These are phyloP conservation scores for Claviceps sp. DNA, from an alignment of 2,329 filamentous ascomycete genomes.

Conservation along the genomic window DNA sequence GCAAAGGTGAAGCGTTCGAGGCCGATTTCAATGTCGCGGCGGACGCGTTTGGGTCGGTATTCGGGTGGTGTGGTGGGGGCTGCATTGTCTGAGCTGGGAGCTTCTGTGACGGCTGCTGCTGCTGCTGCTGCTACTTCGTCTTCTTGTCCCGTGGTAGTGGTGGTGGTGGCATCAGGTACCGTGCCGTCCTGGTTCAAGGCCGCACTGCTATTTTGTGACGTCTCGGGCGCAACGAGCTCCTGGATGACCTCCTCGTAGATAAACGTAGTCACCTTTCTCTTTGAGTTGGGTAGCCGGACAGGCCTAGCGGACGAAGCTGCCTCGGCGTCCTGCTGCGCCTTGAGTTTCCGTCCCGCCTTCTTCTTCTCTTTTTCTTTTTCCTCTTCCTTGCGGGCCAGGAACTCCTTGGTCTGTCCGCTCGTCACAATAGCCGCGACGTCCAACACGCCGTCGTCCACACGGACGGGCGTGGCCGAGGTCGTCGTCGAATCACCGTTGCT, in stretches of 20 bases:
- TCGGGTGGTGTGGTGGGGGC: conserved; percentile 24
- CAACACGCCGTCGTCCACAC: conserved; percentile 57
- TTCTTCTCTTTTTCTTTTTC: conserved; percentile 69
- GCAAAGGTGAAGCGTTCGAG: conserved; percentile 61
- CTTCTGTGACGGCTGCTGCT: conserved; percentile 1
- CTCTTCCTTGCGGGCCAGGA: conserved; percentile 69
- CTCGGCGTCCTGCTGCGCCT: conserved; percentile 41
- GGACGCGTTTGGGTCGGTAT: conserved; percentile 39
- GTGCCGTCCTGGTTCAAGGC: background rate
- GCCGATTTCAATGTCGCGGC: conserved; percentile 63
- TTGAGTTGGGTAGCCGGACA: conserved; percentile 55
- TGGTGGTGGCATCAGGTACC: background rate
- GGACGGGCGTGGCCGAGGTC: conserved; percentile 10
- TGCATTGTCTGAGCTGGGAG: conserved; percentile 4
- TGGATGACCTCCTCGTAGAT: conserved; percentile 56
- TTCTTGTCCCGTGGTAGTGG: background rate
- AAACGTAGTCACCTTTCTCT: conserved; percentile 56
- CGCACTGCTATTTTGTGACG: conserved; percentile 15
- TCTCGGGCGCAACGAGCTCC: conserved; percentile 33
- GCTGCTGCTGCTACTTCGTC: conserved; percentile 6
- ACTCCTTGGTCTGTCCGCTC: conserved; percentile 68
- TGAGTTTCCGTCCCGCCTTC: conserved; percentile 38
- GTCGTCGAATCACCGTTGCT: conserved; percentile 17
- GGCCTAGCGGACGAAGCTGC: conserved; percentile 39
- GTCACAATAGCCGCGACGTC: conserved; percentile 79